phyloP scores from a whole-genome alignment of 2,329 filamentous ascomycete genomes.

The Dactylellina leptospora region DNA sequence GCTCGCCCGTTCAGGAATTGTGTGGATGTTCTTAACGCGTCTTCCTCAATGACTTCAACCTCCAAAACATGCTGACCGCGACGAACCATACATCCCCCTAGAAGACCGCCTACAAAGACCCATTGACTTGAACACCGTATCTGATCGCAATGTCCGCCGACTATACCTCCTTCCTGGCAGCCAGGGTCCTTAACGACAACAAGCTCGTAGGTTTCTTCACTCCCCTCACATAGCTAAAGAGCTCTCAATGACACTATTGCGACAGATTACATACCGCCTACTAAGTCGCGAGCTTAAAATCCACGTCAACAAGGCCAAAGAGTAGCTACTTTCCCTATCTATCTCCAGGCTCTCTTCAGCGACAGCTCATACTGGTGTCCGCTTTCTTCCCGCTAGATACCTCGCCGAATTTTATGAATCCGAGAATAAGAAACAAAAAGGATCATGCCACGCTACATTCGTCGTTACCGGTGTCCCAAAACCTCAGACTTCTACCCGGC shows the following conservation, averaged over 20 bases:
- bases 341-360: conserved; percentile 23
- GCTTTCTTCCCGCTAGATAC: conserved; percentile 70
- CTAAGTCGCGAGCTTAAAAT: conserved; percentile 83
- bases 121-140: neutral
- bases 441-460: conserved; percentile 90
- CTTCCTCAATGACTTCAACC: conserved; percentile 24
- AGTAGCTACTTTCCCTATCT: conserved; percentile 66
- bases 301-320: conserved; percentile 86
- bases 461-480: conserved; percentile 73
- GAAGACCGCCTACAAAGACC: neutral
- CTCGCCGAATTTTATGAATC: conserved; percentile 71
- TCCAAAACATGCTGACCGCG: conserved; percentile 13
- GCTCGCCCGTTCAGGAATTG: conserved; percentile 8
- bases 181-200: conserved; percentile 48
- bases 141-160: conserved; percentile 36
- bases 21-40: conserved; percentile 38
- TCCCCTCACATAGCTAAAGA: neutral
- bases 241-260: neutral
- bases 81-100: neutral
- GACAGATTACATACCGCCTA: conserved; percentile 84
- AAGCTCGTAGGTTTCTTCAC: conserved; percentile 22
- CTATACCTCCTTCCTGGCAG: conserved; percentile 49
- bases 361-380: conserved; percentile 31
- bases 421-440: conserved; percentile 77
- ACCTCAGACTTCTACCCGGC: conserved; percentile 6